A percentile compares a stretch with the other conserved stretches of the same genome.
Evolutionary conservation across 768 basidiomycete genomes (phyloP).

Genomic region (Hypholoma sublateritium): DNA sequence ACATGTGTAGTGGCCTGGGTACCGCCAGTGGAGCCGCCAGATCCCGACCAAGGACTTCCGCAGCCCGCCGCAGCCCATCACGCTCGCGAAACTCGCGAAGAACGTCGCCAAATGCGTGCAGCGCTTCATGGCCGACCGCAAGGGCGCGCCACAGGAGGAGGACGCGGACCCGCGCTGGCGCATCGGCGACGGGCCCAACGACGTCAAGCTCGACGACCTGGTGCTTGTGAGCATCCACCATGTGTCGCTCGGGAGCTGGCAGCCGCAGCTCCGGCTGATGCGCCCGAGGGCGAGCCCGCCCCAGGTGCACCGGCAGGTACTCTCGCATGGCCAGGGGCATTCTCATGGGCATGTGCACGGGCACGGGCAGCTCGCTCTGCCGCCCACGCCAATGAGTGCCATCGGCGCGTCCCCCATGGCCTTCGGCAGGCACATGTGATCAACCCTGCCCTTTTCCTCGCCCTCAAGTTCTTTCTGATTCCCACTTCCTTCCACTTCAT

Average conservation of each 20-base stretch:
- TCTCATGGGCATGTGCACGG: too few relatives aligned
- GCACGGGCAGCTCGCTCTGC: too few relatives aligned
- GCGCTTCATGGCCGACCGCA: conserved; percentile 53
- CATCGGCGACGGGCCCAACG: conserved; percentile 50
- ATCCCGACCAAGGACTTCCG: conserved; percentile 83
- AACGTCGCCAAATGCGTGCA: conserved; percentile 77
- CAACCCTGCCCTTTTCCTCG: too few relatives aligned
- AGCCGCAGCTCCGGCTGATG: conserved; percentile 68
- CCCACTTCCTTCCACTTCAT: too few relatives aligned
- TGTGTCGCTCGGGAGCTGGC: conserved; percentile 82
- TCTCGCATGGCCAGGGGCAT: too few relatives aligned
- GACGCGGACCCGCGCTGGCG: conserved; percentile 61
- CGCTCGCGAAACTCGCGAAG: conserved; percentile 72
- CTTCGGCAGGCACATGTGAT: too few relatives aligned
- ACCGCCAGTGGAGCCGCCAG: conserved; percentile 75
- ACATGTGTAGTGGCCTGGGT: conserved; percentile 70
- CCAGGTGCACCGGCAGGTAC: too few relatives aligned
- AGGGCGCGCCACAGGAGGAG: conserved; percentile 48
- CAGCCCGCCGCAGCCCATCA: conserved; percentile 77
- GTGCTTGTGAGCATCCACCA: conserved; percentile 79
- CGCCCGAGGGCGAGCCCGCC: conserved; percentile 37
- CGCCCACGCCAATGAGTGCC: too few relatives aligned
- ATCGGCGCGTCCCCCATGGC: too few relatives aligned
- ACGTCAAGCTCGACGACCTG: conserved; percentile 66
- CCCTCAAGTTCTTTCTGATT: too few relatives aligned